phyloP scores from a whole-genome alignment of 2,329 filamentous ascomycete genomes.

The Alternaria viburni region DNA sequence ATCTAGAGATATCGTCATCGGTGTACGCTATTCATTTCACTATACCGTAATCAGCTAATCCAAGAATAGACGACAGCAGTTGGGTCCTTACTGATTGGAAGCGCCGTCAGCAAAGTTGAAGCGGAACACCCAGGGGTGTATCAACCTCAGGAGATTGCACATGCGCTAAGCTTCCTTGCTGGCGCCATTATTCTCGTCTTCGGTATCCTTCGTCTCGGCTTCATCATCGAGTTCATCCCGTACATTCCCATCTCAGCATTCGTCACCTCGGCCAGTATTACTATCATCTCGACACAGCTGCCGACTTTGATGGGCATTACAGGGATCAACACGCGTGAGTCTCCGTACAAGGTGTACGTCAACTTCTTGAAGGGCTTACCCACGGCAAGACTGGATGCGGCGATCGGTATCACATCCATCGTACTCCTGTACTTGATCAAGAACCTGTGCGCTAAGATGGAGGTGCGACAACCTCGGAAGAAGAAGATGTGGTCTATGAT shows the following conservation, averaged over 20 bases:
- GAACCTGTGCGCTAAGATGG: constrained; percentile 65
- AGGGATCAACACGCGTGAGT: constrained; percentile 73
- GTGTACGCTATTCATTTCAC: constrained; percentile 62
- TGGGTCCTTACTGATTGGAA: constrained; percentile 86
- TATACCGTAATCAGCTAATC: constrained; percentile 3
- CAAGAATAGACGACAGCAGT: constrained; percentile 79
- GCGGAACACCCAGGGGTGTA: constrained; percentile 63
- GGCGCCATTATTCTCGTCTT: constrained; percentile 80
- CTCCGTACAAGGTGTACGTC: constrained; percentile 83
- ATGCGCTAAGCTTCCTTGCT: constrained; percentile 76
- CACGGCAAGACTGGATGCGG: constrained; percentile 75
- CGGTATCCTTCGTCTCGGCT: constrained; percentile 80
- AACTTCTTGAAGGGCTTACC: constrained; percentile 78
- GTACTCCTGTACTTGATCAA: constrained; percentile 70
- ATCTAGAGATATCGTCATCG: constrained; percentile 96
- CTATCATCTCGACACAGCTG: constrained; percentile 83
- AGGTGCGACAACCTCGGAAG: constrained; percentile 69
- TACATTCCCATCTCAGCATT: constrained; percentile 90
- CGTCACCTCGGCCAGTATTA: constrained; percentile 95
- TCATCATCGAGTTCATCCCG: constrained; percentile 92
- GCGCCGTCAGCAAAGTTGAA: constrained; percentile 71
- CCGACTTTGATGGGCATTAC: constrained; percentile 79
- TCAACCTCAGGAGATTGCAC: constrained; percentile 72
- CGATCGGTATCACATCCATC: constrained; percentile 85
- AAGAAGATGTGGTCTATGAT: constrained; percentile 82